These are phyloP conservation scores for Coelastrella sp. DNA, from an alignment of 139 green algal genomes.

Conservation along the genomic window DNA sequence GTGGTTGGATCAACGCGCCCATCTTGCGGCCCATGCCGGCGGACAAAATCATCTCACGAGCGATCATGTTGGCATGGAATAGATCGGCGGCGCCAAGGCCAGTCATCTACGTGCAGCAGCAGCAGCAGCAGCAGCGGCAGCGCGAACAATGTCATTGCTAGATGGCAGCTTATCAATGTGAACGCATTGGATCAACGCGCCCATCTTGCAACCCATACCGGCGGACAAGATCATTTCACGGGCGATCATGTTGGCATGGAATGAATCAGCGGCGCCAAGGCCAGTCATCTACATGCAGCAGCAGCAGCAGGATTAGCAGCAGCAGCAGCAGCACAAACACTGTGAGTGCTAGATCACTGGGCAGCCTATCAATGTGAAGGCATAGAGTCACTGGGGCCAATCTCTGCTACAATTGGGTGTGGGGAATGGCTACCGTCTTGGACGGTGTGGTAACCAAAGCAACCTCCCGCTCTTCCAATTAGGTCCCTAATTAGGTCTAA, in stretches of 20 bases:
- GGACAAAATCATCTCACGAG: slow-evolving; percentile 89
- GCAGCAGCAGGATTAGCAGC: neutral
- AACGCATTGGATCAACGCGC: slow-evolving; percentile 10
- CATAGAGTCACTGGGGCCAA: no score
- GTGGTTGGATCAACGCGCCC: slow-evolving; percentile 5
- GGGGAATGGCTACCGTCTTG: no score
- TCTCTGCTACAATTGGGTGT: no score
- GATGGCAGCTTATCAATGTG: no score
- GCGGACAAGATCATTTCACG: slow-evolving; percentile 90
- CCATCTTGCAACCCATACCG: slow-evolving; percentile 43
- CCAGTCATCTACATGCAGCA: slow-evolving; percentile 48
- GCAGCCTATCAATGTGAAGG: no score
- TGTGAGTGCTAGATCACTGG: no score
- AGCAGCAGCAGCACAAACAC: neutral
- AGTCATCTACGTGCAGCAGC: slow-evolving; percentile 45
- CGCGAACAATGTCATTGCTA: no score
- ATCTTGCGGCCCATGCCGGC: slow-evolving; percentile 58
- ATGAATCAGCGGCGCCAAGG: slow-evolving; percentile 65
- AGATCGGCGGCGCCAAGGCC: slow-evolving; percentile 65
- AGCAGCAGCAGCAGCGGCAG: no score
- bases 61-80: slow-evolving; percentile 84
- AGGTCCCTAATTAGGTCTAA: no score
- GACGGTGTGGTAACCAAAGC: no score
- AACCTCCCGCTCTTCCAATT: no score
- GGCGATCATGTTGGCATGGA: slow-evolving; percentile 85